Evolutionary conservation across 2,329 filamentous ascomycete species (phyloP).

Genomic region (Hypoxylon sp.): DNA sequence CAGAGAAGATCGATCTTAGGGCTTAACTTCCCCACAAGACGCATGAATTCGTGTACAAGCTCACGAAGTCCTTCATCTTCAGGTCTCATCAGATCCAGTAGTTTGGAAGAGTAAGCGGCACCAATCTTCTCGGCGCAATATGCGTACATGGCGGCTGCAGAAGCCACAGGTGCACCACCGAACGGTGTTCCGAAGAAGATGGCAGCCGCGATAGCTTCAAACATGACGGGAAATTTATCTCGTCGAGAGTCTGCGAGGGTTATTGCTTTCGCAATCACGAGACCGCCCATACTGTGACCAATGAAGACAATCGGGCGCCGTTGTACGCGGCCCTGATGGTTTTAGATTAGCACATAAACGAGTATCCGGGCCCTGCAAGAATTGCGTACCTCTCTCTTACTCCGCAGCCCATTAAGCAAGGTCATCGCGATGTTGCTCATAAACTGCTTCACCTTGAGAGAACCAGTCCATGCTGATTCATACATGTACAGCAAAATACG

Average conservation of each 20-base stretch:
- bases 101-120: conserved; percentile 55
- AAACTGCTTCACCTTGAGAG: conserved; percentile 60
- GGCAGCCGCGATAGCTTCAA: conserved; percentile 59
- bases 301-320: conserved; percentile 60
- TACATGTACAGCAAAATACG: conserved; percentile 60
- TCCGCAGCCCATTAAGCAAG: conserved; percentile 56
- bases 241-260: conserved; percentile 55
- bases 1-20: conserved; percentile 58
- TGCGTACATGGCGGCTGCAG: conserved; percentile 58
- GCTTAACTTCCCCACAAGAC: conserved; percentile 54
- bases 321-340: conserved; percentile 46
- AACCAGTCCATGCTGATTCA: conserved; percentile 59
- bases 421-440: conserved; percentile 58
- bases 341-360: conserved; percentile 16
- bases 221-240: conserved; percentile 58
- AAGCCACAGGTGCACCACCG: conserved; percentile 57
- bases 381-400: conserved; percentile 55
- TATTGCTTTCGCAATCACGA: conserved; percentile 61
- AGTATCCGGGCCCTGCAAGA: neutral
- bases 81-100: conserved; percentile 60
- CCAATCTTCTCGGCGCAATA: conserved; percentile 55
- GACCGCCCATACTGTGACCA: conserved; percentile 62
- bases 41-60: conserved; percentile 59
- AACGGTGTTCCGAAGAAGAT: conserved; percentile 62
- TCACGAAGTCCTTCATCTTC: conserved; percentile 58